These are phyloP conservation scores for Phyllosticta citrichinensis DNA, from an alignment of 2,329 filamentous ascomycete species.

Conservation along the genomic window DNA sequence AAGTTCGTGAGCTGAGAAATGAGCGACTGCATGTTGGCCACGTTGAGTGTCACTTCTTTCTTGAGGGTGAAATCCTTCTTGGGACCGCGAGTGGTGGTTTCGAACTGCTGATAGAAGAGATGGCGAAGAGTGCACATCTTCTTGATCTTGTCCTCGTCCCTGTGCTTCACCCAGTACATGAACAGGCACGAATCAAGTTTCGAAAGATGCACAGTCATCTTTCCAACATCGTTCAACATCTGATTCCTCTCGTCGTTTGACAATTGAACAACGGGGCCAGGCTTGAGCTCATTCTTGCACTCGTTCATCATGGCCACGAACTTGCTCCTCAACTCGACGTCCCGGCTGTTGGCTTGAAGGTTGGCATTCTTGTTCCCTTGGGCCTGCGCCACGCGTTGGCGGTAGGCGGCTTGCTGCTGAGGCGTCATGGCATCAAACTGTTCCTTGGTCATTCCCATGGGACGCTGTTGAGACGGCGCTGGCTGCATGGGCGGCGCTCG, in stretches of 20 bases:
- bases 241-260: conserved; percentile 16
- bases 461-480: conserved; percentile 22
- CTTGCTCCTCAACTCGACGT: conserved; percentile 13
- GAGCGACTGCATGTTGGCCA: neutral
- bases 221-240: conserved; percentile 16
- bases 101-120: conserved; percentile 1
- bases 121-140: neutral
- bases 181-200: conserved; percentile 7
- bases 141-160: neutral
- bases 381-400: neutral
- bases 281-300: conserved; percentile 19
- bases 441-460: conserved; percentile 21
- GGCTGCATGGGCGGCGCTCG: conserved; percentile 28
- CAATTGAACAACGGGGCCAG: conserved; percentile 17
- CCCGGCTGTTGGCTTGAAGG: neutral
- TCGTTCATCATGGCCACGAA: conserved; percentile 21
- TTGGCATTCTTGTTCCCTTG: neutral
- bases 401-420: conserved; percentile 18
- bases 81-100: neutral
- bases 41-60: neutral
- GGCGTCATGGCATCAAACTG: conserved; percentile 25
- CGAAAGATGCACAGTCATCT: neutral
- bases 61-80: neutral
- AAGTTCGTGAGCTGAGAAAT: conserved; percentile 19
- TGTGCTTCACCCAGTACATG: conserved; percentile 2